phyloP scores from a whole-genome alignment of 2,329 filamentous ascomycete species.

The Trichoderma simmonsii region DNA sequence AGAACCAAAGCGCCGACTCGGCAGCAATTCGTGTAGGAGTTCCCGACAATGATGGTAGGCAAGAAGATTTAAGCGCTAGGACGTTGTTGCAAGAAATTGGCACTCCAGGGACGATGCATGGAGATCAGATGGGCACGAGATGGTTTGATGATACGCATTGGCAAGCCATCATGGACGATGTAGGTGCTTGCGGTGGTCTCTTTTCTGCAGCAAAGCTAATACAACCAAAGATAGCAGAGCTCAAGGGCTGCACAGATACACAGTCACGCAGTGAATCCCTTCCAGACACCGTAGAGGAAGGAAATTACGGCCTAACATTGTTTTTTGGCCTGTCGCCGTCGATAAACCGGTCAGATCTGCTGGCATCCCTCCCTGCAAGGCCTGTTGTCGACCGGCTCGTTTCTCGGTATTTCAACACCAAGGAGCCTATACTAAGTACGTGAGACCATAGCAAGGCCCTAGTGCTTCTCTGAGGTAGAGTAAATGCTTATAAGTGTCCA shows the following conservation, averaged over 20 bases:
- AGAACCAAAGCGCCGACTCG: neutral
- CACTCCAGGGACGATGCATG: neutral
- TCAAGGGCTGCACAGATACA: neutral
- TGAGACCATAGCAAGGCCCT: neutral
- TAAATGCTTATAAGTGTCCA: neutral
- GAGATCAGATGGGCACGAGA: neutral
- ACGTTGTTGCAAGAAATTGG: neutral
- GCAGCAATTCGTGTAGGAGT: neutral
- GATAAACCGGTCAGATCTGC: neutral
- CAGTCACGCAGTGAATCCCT: neutral
- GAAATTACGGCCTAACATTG: neutral
- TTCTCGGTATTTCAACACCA: neutral
- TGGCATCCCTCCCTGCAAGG: neutral
- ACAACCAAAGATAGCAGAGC: neutral
- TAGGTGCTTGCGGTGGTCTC: neutral
- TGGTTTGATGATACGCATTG: neutral
- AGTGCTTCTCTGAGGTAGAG: neutral
- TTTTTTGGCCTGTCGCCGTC: neutral
- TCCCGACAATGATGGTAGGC: neutral
- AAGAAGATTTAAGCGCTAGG: no score
- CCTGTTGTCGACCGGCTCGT: neutral
- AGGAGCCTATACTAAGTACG: neutral
- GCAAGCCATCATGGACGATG: neutral
- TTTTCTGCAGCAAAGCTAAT: neutral
- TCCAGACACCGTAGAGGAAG: neutral